Evolutionary conservation across 139 green algal species (phyloP), one percentile per base, ranked within the genome.

Genomic region (Pseudopediastrum boryanum): DNA sequence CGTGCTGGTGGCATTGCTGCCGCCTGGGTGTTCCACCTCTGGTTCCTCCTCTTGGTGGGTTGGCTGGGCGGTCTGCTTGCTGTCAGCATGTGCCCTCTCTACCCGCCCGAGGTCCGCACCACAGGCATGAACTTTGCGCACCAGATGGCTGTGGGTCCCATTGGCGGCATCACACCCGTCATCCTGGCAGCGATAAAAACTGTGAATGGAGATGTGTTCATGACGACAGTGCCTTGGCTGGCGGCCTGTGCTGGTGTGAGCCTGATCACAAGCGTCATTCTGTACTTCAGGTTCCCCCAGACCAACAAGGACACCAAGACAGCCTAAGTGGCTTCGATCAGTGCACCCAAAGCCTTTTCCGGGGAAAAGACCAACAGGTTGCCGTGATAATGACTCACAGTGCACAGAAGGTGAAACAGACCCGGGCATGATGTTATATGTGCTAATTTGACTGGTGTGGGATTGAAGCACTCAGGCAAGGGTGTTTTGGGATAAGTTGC

Each of bases 101-200:
- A 70, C 33, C 62, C 62, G 10, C 4, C 62, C 10, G 62, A 70
- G 10, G 62, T 70, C 6, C 31, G 62, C 31, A 70, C 62, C 9
- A 48, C 62, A 43, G 62, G 62, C 31, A 70, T 70, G 62, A 70
- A 70, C 62, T 70, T 70, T 70, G 62, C 62, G 13, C 62, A 70
- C 33, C 62, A 67, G 62, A 70, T 70, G 62, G 62, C 62, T 9
- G 62, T 70, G 36, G 62, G 62, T 21, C 62, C 62, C 62, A 70
- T 70, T 48, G 62, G 62, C 10, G 62, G 62, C 62, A 70, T 70
- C 62, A 70, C 62, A 9, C 62, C 62, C 12, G 62, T 70, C 62
- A 70, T 70, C 62, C 62, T 70, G 6, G 62, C 62, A 36, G 62
- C 62, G 16, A 70, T 70, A 36, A 70, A 70, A 21, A 48, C 31